phyloP scores from a whole-genome alignment of 2,329 filamentous ascomycete species.

The Cladosporium austrohemisphaericum region DNA sequence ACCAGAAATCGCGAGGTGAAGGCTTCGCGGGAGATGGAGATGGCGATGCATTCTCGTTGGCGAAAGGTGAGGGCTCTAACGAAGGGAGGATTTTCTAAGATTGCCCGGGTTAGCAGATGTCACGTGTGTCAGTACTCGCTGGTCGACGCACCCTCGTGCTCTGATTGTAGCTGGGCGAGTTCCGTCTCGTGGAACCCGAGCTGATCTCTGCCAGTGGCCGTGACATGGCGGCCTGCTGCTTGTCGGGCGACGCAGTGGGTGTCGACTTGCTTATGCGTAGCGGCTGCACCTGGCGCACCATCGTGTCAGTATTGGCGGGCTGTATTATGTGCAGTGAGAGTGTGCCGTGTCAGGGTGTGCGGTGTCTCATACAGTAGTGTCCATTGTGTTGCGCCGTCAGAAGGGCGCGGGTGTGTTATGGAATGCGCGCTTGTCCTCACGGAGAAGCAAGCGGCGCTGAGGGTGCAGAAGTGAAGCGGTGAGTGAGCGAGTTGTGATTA shows the following conservation, averaged over 20 bases:
- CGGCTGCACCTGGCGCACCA: conserved; percentile 61
- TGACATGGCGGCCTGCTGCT: conserved; percentile 59
- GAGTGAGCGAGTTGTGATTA: conserved; percentile 7
- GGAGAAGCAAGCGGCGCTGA: conserved; percentile 1
- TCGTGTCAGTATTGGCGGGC: conserved; percentile 13
- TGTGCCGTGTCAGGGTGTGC: not conserved
- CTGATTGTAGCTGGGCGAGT: conserved; percentile 89
- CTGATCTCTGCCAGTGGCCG: conserved; percentile 86
- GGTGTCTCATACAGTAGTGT: conserved; percentile 8
- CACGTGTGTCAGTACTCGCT: not conserved
- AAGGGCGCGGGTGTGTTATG: conserved; percentile 14
- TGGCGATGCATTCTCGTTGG: conserved; percentile 41
- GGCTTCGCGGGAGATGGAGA: conserved; percentile 46
- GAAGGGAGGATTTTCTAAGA: conserved; percentile 63
- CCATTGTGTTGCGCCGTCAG: conserved; percentile 14
- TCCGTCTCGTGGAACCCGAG: conserved; percentile 77
- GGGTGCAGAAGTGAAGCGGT: conserved; percentile 1
- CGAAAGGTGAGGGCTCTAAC: conserved; percentile 74
- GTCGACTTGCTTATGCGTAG: conserved; percentile 73
- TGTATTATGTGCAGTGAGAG: not conserved
- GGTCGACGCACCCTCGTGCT: conserved; percentile 57
- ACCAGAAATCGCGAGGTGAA: conserved; percentile 89
- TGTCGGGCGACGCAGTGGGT: conserved; percentile 58
- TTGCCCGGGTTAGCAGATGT: not conserved
- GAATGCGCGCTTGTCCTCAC: conserved; percentile 16